Conservation (phyloP, 768 basidiomycete species). For the Austroboletus festivus region DNA sequence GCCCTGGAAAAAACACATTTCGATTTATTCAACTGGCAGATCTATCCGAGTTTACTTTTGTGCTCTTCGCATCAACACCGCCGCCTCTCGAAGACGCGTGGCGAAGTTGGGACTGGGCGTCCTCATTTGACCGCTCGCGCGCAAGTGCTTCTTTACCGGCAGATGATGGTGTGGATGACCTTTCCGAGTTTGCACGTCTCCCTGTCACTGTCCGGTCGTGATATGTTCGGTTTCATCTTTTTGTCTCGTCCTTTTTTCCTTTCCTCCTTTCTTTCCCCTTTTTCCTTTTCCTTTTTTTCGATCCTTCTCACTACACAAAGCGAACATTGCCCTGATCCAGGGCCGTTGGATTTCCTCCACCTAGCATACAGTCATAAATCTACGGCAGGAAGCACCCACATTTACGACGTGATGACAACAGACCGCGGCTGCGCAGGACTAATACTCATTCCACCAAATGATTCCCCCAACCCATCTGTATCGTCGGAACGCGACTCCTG, state of each 20-base stretch:
- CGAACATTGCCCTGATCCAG: too few relatives aligned
- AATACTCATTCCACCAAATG: slow-evolving; percentile 82
- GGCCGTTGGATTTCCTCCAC: too few relatives aligned
- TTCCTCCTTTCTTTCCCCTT: too few relatives aligned
- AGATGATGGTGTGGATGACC: not conserved
- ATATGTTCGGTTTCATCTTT: too few relatives aligned
- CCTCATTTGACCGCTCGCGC: not conserved
- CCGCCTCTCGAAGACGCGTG: slow-evolving; percentile 20
- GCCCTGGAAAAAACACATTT: slow-evolving; percentile 45
- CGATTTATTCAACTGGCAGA: slow-evolving; percentile 48
- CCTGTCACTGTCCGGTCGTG: slow-evolving; percentile 19
- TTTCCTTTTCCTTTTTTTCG: too few relatives aligned
- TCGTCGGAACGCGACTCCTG: slow-evolving; percentile 34
- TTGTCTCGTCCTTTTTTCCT: too few relatives aligned
- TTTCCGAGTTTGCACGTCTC: slow-evolving; percentile 21
- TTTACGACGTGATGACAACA: slow-evolving; percentile 13
- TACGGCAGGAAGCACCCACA: too few relatives aligned
- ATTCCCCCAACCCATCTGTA: slow-evolving; percentile 57
- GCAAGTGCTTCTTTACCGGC: not conserved
- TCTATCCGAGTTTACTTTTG: slow-evolving; percentile 42
- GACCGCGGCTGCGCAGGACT: slow-evolving; percentile 51
- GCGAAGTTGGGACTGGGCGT: slow-evolving; percentile 25
- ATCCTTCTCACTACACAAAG: not conserved
- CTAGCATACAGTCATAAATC: too few relatives aligned
- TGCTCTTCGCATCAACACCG: slow-evolving; percentile 41